These are phyloP conservation scores for Solanum chaucha DNA, from an alignment of 257 asterid species.

Conservation along the genomic window DNA sequence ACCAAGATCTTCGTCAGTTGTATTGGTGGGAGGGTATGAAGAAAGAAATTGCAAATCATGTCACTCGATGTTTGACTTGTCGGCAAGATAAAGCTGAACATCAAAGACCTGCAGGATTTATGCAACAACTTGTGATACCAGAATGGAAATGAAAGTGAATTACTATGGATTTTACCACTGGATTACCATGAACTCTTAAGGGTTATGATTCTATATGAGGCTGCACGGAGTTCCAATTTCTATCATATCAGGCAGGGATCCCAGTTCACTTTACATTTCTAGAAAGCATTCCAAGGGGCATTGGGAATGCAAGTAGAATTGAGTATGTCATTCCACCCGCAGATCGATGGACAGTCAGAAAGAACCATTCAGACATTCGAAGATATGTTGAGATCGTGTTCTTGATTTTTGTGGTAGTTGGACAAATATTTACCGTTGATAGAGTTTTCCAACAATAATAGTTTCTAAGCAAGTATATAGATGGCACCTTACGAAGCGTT, in stretches of 20 bases:
- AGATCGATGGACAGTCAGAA: not conserved
- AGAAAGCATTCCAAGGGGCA: not conserved
- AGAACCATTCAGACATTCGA: no score
- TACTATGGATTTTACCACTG: not conserved
- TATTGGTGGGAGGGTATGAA: not conserved
- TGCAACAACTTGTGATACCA: not conserved
- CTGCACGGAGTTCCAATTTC: no score
- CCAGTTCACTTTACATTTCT: not conserved
- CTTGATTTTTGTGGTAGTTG: not conserved
- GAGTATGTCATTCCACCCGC: not conserved
- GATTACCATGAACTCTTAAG: not conserved
- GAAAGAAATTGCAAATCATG: not conserved
- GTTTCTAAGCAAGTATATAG: not conserved
- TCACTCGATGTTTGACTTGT: not conserved
- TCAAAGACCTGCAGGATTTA: not conserved
- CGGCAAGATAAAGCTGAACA: not conserved
- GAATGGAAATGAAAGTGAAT: not conserved
- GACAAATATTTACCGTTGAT: not conserved
- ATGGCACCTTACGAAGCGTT: no score
- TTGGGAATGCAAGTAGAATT: not conserved
- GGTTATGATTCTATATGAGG: not conserved
- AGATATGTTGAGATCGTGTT: not conserved
- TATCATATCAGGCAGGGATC: not conserved
- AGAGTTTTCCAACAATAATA: not conserved
- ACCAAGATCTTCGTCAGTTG: no score